Evolutionary conservation across 768 basidiomycete genomes (phyloP).

Genomic region (Crucibulum laeve): DNA sequence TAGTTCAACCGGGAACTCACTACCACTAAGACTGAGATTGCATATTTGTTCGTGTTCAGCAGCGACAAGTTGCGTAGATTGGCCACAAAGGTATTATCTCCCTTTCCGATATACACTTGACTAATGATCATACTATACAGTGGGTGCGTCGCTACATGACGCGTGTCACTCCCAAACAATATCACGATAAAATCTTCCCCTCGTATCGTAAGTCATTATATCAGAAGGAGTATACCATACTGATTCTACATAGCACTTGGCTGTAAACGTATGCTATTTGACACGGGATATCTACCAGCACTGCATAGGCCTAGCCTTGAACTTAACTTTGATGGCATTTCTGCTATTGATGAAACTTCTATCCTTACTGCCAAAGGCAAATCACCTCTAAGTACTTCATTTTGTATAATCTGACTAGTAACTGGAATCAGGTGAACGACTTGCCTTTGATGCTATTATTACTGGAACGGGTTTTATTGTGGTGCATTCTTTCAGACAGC

Average conservation of each 20-base stretch:
- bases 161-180: slow-evolving; percentile 32
- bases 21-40: too few species aligned
- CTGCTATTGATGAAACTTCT: slow-evolving; percentile 29
- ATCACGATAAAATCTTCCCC: slow-evolving; percentile 40
- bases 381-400: background rate
- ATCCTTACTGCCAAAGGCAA: slow-evolving; percentile 29
- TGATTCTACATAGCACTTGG: slow-evolving; percentile 28
- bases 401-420: background rate
- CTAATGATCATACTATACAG: slow-evolving; percentile 13
- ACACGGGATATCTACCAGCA: slow-evolving; percentile 38
- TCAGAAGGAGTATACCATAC: background rate
- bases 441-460: slow-evolving; percentile 27
- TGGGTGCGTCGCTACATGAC: slow-evolving; percentile 25
- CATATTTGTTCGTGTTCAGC: too few species aligned
- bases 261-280: slow-evolving; percentile 45
- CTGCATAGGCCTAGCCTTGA: slow-evolving; percentile 38
- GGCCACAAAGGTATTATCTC: too few species aligned
- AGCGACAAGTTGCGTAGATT: too few species aligned
- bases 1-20: too few species aligned
- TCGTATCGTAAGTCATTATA: slow-evolving; percentile 28
- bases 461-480: slow-evolving; percentile 25
- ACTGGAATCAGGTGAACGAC: slow-evolving; percentile 16
- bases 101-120: too few species aligned
- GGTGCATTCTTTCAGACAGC: slow-evolving; percentile 12
- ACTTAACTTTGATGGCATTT: slow-evolving; percentile 31